These are phyloP conservation scores for Emericellopsis terricola DNA, from an alignment of 495 filamentous ascomycete genomes.

Conservation along the genomic window DNA sequence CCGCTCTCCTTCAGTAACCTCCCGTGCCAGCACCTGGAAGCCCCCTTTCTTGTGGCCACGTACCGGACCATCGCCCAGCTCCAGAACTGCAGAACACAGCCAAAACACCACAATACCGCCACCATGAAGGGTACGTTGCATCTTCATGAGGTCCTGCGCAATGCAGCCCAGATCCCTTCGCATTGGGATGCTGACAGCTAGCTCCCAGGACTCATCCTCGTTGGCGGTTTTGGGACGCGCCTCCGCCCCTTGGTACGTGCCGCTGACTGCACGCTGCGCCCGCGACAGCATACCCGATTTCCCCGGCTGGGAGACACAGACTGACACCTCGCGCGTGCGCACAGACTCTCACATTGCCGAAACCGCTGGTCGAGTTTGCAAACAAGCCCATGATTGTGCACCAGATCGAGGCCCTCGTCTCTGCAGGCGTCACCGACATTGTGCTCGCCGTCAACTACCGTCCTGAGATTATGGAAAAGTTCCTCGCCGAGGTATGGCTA, in stretches of 20 bases:
- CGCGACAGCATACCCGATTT: neutral
- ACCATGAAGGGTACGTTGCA: constrained; percentile 22
- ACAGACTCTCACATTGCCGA: constrained; percentile 91
- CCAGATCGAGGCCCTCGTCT: constrained; percentile 89
- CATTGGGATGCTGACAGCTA: neutral
- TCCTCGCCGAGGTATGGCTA: constrained; percentile 30
- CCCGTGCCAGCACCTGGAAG: neutral
- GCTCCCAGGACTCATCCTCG: constrained; percentile 58
- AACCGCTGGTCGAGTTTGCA: constrained; percentile 93
- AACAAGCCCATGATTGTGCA: constrained; percentile 99
- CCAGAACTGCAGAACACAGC: too few relatives aligned
- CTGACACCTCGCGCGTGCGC: too few relatives aligned
- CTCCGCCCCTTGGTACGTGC: constrained; percentile 83
- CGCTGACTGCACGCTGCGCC: constrained; percentile 8
- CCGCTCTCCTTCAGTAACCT: too few relatives aligned
- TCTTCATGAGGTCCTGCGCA: constrained; percentile 1
- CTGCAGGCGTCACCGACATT: constrained; percentile 92
- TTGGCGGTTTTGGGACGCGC: constrained; percentile 97
- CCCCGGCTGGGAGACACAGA: too few relatives aligned
- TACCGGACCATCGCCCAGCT: too few relatives aligned
- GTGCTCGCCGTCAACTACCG: constrained; percentile 98
- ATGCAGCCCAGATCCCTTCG: neutral
- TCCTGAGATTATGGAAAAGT: constrained; percentile 80
- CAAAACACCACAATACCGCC: too few relatives aligned
- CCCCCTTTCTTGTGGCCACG: neutral